Evolutionary conservation across 2,329 filamentous ascomycete species (phyloP).

Genomic region (Metarhizium anisopliae): DNA sequence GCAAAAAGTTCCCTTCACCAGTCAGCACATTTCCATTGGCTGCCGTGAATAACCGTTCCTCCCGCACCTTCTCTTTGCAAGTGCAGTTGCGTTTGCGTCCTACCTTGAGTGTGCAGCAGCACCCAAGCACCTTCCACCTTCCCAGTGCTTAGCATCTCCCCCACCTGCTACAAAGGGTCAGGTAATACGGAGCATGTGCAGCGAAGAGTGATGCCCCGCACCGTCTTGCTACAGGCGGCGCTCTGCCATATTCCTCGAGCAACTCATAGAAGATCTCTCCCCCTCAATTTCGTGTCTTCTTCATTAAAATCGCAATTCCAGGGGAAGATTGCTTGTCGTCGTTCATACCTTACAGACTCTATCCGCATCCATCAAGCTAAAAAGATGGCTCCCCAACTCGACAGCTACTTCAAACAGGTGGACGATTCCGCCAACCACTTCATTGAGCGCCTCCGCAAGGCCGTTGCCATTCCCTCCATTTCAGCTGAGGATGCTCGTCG

Average conservation of each 20-base stretch:
- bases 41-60: slow-evolving; percentile 20
- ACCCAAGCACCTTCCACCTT: not conserved
- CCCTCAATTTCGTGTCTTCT: slow-evolving; percentile 13
- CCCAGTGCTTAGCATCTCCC: not conserved
- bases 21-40: slow-evolving; percentile 13
- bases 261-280: slow-evolving; percentile 14
- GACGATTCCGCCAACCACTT: slow-evolving; percentile 71
- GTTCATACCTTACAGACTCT: slow-evolving; percentile 43
- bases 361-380: slow-evolving; percentile 50
- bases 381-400: slow-evolving; percentile 85
- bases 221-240: slow-evolving; percentile 24
- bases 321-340: slow-evolving; percentile 11
- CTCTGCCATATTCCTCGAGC: slow-evolving; percentile 7
- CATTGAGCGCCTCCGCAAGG: slow-evolving; percentile 82
- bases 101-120: slow-evolving; percentile 7
- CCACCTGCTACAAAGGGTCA: slow-evolving; percentile 1
- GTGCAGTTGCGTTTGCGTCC: not conserved
- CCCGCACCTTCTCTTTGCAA: not conserved
- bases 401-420: slow-evolving; percentile 88
- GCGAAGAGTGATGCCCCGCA: slow-evolving; percentile 34
- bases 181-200: not conserved
- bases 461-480: slow-evolving; percentile 92
- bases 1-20: not conserved
- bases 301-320: slow-evolving; percentile 3
- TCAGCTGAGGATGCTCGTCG: slow-evolving; percentile 85